phyloP scores from a whole-genome alignment of 345 rosid species.

The Gossypium stocksii region DNA sequence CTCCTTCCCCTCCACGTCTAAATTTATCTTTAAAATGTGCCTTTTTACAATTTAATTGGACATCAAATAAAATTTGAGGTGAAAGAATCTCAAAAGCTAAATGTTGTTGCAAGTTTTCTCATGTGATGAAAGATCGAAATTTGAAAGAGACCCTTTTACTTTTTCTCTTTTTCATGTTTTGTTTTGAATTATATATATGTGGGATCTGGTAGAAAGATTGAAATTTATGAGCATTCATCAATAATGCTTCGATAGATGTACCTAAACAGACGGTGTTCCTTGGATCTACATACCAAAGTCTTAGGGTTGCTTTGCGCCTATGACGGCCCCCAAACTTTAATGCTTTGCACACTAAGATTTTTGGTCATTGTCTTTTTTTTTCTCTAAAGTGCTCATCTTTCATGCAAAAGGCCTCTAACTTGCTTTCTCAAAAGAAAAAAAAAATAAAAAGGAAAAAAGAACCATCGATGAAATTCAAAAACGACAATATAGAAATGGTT shows the following conservation, averaged over 20 bases:
- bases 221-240: background rate
- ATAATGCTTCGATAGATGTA: background rate
- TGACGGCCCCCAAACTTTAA: constrained; percentile 9
- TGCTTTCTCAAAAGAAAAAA: background rate
- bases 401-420: background rate
- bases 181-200: too few relatives aligned
- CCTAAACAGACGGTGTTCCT: constrained; percentile 2
- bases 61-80: background rate
- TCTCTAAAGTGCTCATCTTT: background rate
- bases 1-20: background rate
- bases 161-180: background rate
- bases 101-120: background rate
- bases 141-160: background rate
- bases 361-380: background rate
- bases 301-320: background rate
- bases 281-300: background rate
- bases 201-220: background rate
- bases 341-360: constrained; percentile 1
- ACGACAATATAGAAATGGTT: background rate
- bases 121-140: background rate
- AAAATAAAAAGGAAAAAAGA: too few relatives aligned
- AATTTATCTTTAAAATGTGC: background rate
- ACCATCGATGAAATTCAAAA: background rate
- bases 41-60: background rate
- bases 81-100: background rate